These are phyloP conservation scores for Kazachstania psychrophila DNA, from an alignment of 805 yeast species.

Conservation along the genomic window DNA sequence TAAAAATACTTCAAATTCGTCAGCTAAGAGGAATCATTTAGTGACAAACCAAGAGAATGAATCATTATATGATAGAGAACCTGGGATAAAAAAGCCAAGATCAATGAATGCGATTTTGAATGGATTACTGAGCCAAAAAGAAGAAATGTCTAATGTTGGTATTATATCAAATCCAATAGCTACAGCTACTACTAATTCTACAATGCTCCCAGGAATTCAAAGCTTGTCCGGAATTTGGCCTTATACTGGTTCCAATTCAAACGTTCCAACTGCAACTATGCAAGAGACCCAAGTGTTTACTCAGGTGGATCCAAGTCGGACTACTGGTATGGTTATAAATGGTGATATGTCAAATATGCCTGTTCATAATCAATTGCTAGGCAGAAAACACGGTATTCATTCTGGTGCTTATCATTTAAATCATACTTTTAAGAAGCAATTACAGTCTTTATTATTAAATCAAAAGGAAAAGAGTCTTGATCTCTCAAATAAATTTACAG, in stretches of 20 bases:
- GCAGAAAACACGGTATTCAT: too few relatives aligned
- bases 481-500: constrained; percentile 34
- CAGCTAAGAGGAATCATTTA: not conserved
- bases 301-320: too few relatives aligned
- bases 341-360: too few relatives aligned
- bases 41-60: not conserved
- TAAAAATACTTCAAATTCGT: not conserved
- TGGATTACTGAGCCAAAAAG: too few relatives aligned
- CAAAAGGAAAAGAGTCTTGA: constrained; percentile 32
- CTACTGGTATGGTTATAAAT: too few relatives aligned
- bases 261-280: too few relatives aligned
- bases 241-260: not conserved
- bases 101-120: not conserved
- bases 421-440: constrained; percentile 17
- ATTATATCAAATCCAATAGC: not conserved
- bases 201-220: constrained; percentile 8
- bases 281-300: too few relatives aligned
- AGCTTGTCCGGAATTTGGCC: constrained; percentile 7
- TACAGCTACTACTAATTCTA: not conserved
- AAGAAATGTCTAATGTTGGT: not conserved
- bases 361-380: too few relatives aligned
- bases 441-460: constrained; percentile 17
- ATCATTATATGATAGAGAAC: not conserved
- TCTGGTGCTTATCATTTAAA: constrained; percentile 3
- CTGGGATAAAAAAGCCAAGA: not conserved